Evolutionary conservation across 2,329 filamentous ascomycete species (phyloP).

Genomic region (Alternaria longipes): DNA sequence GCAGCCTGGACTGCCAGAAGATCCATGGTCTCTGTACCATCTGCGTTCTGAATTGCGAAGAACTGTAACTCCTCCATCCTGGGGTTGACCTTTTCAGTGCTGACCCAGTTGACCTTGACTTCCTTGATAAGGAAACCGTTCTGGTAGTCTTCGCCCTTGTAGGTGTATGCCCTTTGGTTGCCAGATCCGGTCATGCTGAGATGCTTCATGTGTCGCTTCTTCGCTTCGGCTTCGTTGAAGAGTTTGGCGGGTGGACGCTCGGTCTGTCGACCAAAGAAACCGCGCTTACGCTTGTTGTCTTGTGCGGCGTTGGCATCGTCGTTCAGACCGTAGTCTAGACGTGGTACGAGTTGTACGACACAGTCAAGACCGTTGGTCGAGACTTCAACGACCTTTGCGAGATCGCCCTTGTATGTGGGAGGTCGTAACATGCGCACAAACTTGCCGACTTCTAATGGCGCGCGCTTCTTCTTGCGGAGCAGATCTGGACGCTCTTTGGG

Average conservation of each 20-base stretch:
- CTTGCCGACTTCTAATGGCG: slow-evolving; percentile 79
- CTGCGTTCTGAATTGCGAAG: slow-evolving; percentile 87
- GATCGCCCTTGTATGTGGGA: slow-evolving; percentile 83
- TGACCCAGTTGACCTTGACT: slow-evolving; percentile 85
- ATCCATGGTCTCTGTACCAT: slow-evolving; percentile 93
- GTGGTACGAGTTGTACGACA: slow-evolving; percentile 84
- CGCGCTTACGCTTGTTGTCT: slow-evolving; percentile 79
- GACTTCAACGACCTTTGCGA: slow-evolving; percentile 91
- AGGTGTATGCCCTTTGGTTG: slow-evolving; percentile 77
- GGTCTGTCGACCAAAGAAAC: slow-evolving; percentile 58
- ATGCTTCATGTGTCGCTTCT: slow-evolving; percentile 80
- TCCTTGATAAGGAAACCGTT: slow-evolving; percentile 95
- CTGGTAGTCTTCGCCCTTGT: slow-evolving; percentile 87
- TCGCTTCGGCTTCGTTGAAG: slow-evolving; percentile 92
- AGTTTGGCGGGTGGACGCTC: slow-evolving; percentile 85
- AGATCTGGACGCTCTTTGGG: slow-evolving; percentile 98
- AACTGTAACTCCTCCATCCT: slow-evolving; percentile 94
- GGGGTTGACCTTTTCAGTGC: slow-evolving; percentile 90
- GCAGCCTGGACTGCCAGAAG: slow-evolving; percentile 89
- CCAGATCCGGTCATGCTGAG: slow-evolving; percentile 63
- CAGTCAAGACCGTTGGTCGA: slow-evolving; percentile 93
- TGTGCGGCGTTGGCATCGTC: slow-evolving; percentile 72
- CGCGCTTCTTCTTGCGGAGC: slow-evolving; percentile 87
- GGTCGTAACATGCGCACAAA: slow-evolving; percentile 89
- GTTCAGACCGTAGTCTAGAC: slow-evolving; percentile 88